These are phyloP conservation scores for Cercospora nicotianae DNA, from an alignment of 2,329 filamentous ascomycete genomes.

Conservation along the genomic window DNA sequence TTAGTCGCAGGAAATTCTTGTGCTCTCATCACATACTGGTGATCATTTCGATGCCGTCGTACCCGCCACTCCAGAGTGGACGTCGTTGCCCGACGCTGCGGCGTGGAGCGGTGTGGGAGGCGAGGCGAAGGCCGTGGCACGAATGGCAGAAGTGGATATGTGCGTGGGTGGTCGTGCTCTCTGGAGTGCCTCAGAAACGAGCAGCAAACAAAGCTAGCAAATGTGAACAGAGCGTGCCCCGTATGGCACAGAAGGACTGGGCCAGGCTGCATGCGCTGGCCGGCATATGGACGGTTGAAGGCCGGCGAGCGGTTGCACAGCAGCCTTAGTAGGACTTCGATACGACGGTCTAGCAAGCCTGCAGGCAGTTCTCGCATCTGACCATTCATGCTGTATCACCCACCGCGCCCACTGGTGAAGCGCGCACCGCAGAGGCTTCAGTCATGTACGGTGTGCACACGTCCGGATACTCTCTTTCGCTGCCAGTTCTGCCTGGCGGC, in stretches of 20 bases:
- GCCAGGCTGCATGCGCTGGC: background rate
- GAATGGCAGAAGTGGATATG: background rate
- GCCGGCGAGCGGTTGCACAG: background rate
- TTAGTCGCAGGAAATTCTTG: background rate
- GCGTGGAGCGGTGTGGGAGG: conserved; percentile 15
- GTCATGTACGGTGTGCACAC: background rate
- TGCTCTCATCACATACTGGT: background rate
- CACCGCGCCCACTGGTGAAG: background rate
- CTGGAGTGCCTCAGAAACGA: background rate
- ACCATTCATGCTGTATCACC: conserved; percentile 2
- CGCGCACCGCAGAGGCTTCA: background rate
- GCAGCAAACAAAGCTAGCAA: conserved; percentile 14
- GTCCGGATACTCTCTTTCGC: background rate
- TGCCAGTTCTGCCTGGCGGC: background rate
- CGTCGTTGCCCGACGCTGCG: background rate
- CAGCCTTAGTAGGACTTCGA: conserved; percentile 6
- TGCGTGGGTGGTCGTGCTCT: background rate
- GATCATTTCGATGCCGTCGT: background rate
- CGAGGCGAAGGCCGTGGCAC: conserved; percentile 2
- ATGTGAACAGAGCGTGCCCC: conserved; percentile 1
- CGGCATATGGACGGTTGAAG: conserved; percentile 8
- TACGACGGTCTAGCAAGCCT: conserved; percentile 4
- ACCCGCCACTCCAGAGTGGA: background rate
- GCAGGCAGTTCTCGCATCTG: background rate
- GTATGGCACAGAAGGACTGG: background rate